Percentiles rank a stretch among this genome's conserved stretches.
Conservation (phyloP, 768 basidiomycete genomes). For the Mycena rosella region DNA sequence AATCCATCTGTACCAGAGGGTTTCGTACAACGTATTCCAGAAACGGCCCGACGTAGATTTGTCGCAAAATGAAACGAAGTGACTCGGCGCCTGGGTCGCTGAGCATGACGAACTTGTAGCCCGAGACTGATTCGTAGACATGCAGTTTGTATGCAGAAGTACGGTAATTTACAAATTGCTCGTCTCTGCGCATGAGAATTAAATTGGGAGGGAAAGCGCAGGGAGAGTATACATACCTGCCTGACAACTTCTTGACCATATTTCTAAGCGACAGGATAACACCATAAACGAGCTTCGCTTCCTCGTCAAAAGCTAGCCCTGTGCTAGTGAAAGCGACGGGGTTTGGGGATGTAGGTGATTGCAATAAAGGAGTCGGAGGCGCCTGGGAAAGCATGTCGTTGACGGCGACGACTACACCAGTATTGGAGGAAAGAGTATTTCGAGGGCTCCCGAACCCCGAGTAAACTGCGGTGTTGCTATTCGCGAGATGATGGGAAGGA, state of each 20-base stretch:
- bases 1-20: conserved; percentile 88
- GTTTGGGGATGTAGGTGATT: conserved; percentile 46
- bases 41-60: conserved; percentile 94
- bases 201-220: not conserved
- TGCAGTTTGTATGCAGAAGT: conserved; percentile 96
- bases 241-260: conserved; percentile 95
- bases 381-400: conserved; percentile 55
- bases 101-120: conserved; percentile 96
- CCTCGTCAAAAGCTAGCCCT: conserved; percentile 93
- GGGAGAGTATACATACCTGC: conserved; percentile 64
- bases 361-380: conserved; percentile 53
- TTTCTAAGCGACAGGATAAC: conserved; percentile 91
- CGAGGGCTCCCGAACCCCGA: conserved; percentile 68
- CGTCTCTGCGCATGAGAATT: conserved; percentile 70
- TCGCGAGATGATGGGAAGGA: conserved; percentile 47
- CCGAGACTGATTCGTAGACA: conserved; percentile 90
- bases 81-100: conserved; percentile 89
- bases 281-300: conserved; percentile 97
- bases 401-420: conserved; percentile 78
- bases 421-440: conserved; percentile 72
- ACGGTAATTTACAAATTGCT: conserved; percentile 90
- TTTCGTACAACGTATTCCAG: conserved; percentile 95
- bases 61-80: conserved; percentile 84
- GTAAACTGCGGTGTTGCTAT: conserved; percentile 41
- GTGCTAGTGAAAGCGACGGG: conserved; percentile 56